A percentile compares a stretch with the other conserved stretches of the same genome.
Evolutionary conservation across 1,284 basidiomycete genomes (phyloP).

Genomic region (Ceratobasidium sp.): DNA sequence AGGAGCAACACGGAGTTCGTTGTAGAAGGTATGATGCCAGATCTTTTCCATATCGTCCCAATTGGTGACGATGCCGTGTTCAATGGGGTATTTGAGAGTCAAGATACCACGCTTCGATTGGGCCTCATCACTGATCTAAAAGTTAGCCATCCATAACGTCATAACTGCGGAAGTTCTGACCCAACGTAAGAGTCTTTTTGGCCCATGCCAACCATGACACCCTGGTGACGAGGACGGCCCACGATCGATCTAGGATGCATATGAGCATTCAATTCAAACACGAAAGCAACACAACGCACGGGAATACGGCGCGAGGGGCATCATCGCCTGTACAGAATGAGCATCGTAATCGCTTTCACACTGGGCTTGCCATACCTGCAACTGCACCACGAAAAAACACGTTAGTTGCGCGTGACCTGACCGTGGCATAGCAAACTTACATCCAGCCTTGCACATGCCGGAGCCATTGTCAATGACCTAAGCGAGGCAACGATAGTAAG

Average conservation of each 20-base stretch:
- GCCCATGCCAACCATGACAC: conserved; percentile 91
- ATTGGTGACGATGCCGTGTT: conserved; percentile 69
- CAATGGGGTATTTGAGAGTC: conserved; percentile 73
- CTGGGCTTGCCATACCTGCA: conserved; percentile 37
- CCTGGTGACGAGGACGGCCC: conserved; percentile 90
- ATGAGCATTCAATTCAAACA: background rate
- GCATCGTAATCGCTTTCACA: conserved; percentile 1
- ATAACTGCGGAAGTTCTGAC: conserved; percentile 58
- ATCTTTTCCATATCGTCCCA: conserved; percentile 72
- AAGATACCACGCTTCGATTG: conserved; percentile 96
- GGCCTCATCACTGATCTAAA: conserved; percentile 82
- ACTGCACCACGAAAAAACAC: conserved; percentile 31
- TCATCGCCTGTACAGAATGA: conserved; percentile 60
- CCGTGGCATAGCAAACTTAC: conserved; percentile 41
- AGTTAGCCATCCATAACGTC: background rate
- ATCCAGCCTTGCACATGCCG: conserved; percentile 67
- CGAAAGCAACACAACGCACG: conserved; percentile 55
- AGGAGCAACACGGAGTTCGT: conserved; percentile 75
- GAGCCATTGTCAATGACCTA: conserved; percentile 60
- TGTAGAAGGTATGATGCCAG: conserved; percentile 85
- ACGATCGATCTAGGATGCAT: conserved; percentile 73
- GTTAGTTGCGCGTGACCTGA: conserved; percentile 11
- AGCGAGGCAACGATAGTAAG: background rate
- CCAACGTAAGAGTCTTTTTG: conserved; percentile 90
- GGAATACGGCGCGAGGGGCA: conserved; percentile 74